A percentile compares a stretch with the other conserved stretches of the same genome.
phyloP scores from a whole-genome alignment of 495 filamentous ascomycete genomes.

The Aspergillus wentii region DNA sequence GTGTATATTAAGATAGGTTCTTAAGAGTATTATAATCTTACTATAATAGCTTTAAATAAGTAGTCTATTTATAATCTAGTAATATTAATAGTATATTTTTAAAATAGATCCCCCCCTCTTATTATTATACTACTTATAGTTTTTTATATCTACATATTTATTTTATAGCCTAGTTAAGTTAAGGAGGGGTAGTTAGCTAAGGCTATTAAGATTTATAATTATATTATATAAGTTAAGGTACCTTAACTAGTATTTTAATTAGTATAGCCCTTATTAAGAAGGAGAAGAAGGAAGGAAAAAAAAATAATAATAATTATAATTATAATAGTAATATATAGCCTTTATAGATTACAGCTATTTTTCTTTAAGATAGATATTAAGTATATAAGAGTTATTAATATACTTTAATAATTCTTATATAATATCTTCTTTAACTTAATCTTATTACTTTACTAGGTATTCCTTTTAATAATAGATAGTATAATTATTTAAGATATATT shows the following conservation, averaged over 20 bases:
- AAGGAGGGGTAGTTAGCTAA: neutral
- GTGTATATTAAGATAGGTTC: neutral
- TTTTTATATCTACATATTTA: too few species aligned
- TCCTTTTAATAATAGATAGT: neutral
- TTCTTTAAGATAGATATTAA: neutral
- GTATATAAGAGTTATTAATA: neutral
- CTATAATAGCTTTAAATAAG: neutral
- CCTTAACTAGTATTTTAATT: neutral
- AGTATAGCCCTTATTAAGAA: slow-evolving; percentile 1
- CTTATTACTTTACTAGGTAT: neutral
- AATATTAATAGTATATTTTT: slow-evolving; percentile 2
- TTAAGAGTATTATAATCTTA: neutral
- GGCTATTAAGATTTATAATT: neutral
- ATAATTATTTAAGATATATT: slow-evolving; percentile 1
- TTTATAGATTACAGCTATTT: neutral
- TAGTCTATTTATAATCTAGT: too few species aligned
- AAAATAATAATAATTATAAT: too few species aligned
- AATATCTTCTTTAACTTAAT: neutral
- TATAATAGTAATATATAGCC: slow-evolving; percentile 2
- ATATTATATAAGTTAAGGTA: neutral
- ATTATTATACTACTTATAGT: neutral
- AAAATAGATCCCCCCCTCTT: neutral
- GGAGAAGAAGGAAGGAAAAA: neutral
- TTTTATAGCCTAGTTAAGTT: too few species aligned
- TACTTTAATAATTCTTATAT: neutral